Base-by-base conservation (phyloP, 2,329 filamentous ascomycete genomes). In the Shiraia bambusicola region DNA sequence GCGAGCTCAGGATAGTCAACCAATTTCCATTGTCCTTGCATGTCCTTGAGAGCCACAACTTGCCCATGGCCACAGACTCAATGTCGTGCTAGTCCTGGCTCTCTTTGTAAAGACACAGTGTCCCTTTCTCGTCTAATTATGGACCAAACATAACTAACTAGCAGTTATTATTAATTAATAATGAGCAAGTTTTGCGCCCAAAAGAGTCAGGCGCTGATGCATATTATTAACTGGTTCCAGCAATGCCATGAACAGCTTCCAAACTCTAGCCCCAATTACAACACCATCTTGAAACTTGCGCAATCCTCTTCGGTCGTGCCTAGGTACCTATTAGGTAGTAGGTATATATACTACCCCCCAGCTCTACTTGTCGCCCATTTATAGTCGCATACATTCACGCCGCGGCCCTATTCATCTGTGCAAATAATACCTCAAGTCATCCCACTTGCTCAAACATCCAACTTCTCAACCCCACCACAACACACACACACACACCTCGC, bases 151-250 rank as follows among this genome's bases (percentile, higher is more conserved):
- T 19, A 17, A 22, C n/a, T n/a, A n/a, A n/a, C n/a, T n/a, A n/a
- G n/a, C n/a, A n/a, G n/a, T n/a, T n/a, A n/a, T n/a, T n/a, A n/a
- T n/a, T 22, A 8, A 5, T 22, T 8, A 22, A 22, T 22, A 37
- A 49, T 65, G 64, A 65, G 64, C 64, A 65, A 54, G 61, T 66
- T 66, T 63, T 48, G 54, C 54, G 59, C 59, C 59, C 53, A 47
- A 52, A 29, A 37, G 26, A 35, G 22, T 48, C 45, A 37, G 36
- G 47, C 31, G 42, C 53, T 60, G 59, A 58, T 37, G 52, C 64
- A 43, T 39, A n/a, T n/a, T n/a, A n/a, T n/a, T n/a, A 39, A 42
- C 49, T 32, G 45, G 63, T 64, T 55, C 59, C 59, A 62, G 41
- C 37, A 47, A 45, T 45, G 43, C 47, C 32, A 50, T 34, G 39